Base-by-base conservation (phyloP, 2,329 filamentous ascomycete species). In the Diplodia scrobiculata region DNA sequence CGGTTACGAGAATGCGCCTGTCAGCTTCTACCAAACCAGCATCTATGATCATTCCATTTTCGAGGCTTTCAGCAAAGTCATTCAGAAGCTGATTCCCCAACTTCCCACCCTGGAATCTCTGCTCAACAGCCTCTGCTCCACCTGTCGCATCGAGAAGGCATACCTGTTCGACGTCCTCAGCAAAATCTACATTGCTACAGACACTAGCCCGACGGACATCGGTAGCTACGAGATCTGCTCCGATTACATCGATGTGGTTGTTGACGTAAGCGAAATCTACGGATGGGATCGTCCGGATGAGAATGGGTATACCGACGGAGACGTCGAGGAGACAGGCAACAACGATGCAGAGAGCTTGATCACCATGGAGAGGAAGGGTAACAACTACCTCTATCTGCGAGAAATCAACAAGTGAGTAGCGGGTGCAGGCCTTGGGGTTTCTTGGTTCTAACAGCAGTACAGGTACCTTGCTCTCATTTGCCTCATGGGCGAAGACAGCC, bases 11-110 rank as follows among this genome's bases (percentile, higher is more conserved):
- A 96, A 97, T 74, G 91, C 92, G 1, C 91, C 92, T 0, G 91
- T 99, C 69, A 93, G 90, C 67, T 99, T 97, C 79, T 94, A 99
- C 77, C 87, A 97, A 66, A 99, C 95, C 14, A 96, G 91, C 75
- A 99, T 99, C 76, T 99, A 98, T 83, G 95, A 99, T 77, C 94
- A 97, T 79, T 96, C 91, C 73, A 97, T 97, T 74, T 99, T 98
- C 76, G 95, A 99, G 79, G 95, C 95, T 59, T 97, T 99, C 77
- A 94, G 90, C 81, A 97, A 97, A 78, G 94, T 99, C 69, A 97
- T 99, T 69, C 95, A 99, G 79, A 97, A 97, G 78, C 86, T 99
- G 34, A 94, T 99, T 62, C 94, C 95, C 0, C 91, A 96, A 68
- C 86, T 99, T 7, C 91, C 92, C 5, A 96, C 93, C 29, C 87